Evolutionary conservation across 2,329 filamentous ascomycete genomes (phyloP).

Genomic region (Elsinoe batatas): DNA sequence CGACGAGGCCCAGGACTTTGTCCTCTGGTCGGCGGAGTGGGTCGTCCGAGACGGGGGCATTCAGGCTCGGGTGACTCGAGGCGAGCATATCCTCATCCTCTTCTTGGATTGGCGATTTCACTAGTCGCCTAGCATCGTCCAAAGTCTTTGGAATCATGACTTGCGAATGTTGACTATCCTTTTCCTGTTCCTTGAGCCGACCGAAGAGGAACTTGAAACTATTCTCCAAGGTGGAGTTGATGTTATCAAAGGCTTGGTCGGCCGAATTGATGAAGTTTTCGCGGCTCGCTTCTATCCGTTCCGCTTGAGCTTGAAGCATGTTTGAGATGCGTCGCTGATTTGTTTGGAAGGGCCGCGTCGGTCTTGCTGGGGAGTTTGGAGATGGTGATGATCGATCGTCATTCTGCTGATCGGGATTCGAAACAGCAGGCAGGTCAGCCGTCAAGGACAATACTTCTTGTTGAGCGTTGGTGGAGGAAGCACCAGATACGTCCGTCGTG

Average conservation of each 20-base stretch:
- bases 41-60: constrained; percentile 18
- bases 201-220: constrained; percentile 92
- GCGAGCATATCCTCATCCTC: constrained; percentile 41
- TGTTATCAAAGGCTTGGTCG: constrained; percentile 84
- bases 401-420: constrained; percentile 9
- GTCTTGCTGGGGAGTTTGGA: constrained; percentile 15
- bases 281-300: constrained; percentile 69
- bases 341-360: constrained; percentile 24
- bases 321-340: constrained; percentile 68
- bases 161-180: constrained; percentile 28
- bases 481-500: background rate
- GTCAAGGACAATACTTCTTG: constrained; percentile 1
- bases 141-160: constrained; percentile 70
- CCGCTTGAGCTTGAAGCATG: constrained; percentile 73
- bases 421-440: constrained; percentile 9
- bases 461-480: background rate
- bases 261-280: constrained; percentile 63
- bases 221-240: constrained; percentile 79
- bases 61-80: background rate
- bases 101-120: constrained; percentile 58
- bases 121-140: constrained; percentile 82
- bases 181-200: constrained; percentile 62
- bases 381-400: background rate
- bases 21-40: constrained; percentile 35
- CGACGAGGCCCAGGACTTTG: constrained; percentile 51